Conservation (phyloP, 805 yeast species). For the Myxozyma udenii region DNA sequence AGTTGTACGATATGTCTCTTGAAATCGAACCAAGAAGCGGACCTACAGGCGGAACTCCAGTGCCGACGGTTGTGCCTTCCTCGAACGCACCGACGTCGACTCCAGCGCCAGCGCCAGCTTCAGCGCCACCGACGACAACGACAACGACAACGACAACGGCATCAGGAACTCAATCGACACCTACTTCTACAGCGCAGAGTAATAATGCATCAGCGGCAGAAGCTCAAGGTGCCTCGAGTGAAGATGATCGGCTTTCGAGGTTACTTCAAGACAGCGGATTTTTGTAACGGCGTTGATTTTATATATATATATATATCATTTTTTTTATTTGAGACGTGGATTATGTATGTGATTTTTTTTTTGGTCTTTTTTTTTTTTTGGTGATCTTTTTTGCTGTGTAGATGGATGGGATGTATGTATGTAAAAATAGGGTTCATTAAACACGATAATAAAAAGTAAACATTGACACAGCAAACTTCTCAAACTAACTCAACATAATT, state of each 20-base stretch:
- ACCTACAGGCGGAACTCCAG: not conserved
- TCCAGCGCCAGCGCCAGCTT: too few relatives aligned
- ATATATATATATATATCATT: not conserved
- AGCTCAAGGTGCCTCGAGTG: too few relatives aligned
- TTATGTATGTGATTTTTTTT: not conserved
- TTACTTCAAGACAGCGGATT: conserved; percentile 36
- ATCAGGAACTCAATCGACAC: not conserved
- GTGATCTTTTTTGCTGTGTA: not conserved
- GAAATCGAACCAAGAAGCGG: conserved; percentile 59
- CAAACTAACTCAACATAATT: too few relatives aligned
- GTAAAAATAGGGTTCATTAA: not conserved
- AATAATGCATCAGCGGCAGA: not conserved
- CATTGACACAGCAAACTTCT: not conserved
- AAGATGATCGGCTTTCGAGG: conserved; percentile 36
- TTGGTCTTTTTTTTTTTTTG: not conserved
- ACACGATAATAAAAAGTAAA: too few relatives aligned
- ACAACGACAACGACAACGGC: not conserved
- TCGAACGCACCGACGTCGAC: not conserved
- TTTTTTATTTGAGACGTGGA: not conserved
- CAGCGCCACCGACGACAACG: too few relatives aligned
- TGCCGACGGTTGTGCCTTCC: not conserved
- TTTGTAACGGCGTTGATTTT: conserved; percentile 19
- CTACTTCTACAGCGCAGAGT: not conserved
- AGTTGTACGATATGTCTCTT: conserved; percentile 72
- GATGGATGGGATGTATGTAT: not conserved